Conservation (phyloP, 2,329 filamentous ascomycete genomes). For the Diatrype stigma region DNA sequence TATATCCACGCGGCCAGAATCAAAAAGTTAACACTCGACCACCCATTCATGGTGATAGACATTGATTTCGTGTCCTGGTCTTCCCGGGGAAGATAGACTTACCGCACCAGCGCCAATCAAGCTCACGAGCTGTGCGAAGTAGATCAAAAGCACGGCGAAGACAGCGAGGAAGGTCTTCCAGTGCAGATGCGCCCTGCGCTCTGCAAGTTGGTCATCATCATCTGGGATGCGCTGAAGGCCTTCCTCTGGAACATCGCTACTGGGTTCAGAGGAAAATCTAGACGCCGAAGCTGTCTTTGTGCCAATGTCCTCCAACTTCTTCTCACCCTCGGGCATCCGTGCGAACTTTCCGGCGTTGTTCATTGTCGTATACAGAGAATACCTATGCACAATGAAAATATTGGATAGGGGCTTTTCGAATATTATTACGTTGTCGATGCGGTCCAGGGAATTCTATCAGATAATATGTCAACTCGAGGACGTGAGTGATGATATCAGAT, state of each 20-base stretch:
- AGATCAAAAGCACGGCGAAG: conserved; percentile 30
- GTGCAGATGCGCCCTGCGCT: conserved; percentile 21
- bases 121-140: conserved; percentile 30
- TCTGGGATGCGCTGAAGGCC: too few species aligned
- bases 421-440: too few species aligned
- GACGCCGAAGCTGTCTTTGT: neutral
- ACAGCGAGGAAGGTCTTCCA: conserved; percentile 32
- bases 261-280: neutral
- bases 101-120: conserved; percentile 32
- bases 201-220: neutral
- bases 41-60: too few species aligned
- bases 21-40: too few species aligned
- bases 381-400: too few species aligned
- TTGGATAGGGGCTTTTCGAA: too few species aligned
- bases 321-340: neutral
- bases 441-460: too few species aligned
- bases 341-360: neutral
- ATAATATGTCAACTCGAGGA: too few species aligned
- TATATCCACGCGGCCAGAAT: neutral
- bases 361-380: too few species aligned
- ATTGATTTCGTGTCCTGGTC: too few species aligned
- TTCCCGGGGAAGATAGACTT: conserved; percentile 13
- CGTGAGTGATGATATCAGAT: too few species aligned
- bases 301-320: neutral
- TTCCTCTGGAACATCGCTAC: neutral